Evolutionary conservation across 1,284 basidiomycete species (phyloP), one percentile per base, ranked within the genome.

Genomic region (Entoloma clypeatum): DNA sequence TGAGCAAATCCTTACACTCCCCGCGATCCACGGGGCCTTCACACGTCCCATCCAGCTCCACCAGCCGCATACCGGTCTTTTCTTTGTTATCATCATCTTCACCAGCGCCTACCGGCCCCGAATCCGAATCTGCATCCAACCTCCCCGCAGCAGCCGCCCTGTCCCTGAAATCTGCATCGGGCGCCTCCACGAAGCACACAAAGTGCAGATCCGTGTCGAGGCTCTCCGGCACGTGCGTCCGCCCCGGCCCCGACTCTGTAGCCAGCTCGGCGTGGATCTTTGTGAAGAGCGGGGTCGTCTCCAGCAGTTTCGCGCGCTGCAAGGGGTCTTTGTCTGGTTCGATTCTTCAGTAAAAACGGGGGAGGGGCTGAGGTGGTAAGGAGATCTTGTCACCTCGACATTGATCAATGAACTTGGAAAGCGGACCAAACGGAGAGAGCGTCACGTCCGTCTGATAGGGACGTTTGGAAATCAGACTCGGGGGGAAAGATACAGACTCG

Each of bases 11-110:
- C 16, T 43, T 65, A 48, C 75, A 80, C 28, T 66, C 64, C 2
- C 92, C 92, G 50, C 83, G 72, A 58, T 94, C 91, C 45, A 93
- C 69, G 0, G 91, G 89, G 2, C 86, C 86, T 4, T 60, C 64
- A 28, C 92, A 65, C 35, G 77, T 61, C 1, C 92, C 92, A 61
- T 94, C 92, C 28, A 95, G 69, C 62, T 94, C 92, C 36, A 93
- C 66, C 4, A 94, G 62, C 25, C 83, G 71, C 61, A n/a, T n/a
- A n/a, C n/a, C n/a, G n/a, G n/a, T n/a, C n/a, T n/a, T n/a, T n/a
- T n/a, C n/a, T n/a, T n/a, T n/a, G n/a, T n/a, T n/a, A n/a, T n/a
- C n/a, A 37, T 34, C 44, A 18, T 51, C 41, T 4, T 37, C 30
- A 9, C 31, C 45, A 5, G 43, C 45, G 23, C 45, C 43, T 39